phyloP scores from a whole-genome alignment of 2,329 filamentous ascomycete species.

The Harringtonia aguacate region DNA sequence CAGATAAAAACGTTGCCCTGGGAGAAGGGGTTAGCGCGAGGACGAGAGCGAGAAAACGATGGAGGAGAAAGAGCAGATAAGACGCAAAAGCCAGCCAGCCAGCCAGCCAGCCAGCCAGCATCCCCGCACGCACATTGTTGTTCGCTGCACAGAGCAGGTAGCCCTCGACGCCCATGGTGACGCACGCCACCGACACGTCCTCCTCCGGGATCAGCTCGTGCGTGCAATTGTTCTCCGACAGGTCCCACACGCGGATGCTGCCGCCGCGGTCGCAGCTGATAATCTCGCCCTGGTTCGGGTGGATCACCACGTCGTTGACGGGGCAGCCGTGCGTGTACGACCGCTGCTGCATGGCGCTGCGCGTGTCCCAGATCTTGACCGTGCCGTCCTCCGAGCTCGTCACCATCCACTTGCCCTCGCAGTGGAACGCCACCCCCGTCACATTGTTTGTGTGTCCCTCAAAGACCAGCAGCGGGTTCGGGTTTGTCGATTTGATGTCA shows the following conservation, averaged over 20 bases:
- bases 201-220: slow-evolving; percentile 95
- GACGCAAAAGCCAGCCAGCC: too few relatives aligned
- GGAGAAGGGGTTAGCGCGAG: neutral
- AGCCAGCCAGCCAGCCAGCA: too few relatives aligned
- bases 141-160: slow-evolving; percentile 89
- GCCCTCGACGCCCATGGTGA: slow-evolving; percentile 92
- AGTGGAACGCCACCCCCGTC: slow-evolving; percentile 94
- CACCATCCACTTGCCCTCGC: slow-evolving; percentile 99
- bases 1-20: slow-evolving; percentile 97
- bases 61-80: too few relatives aligned
- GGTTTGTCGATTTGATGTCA: slow-evolving; percentile 97
- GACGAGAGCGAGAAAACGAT: too few relatives aligned
- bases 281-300: slow-evolving; percentile 96
- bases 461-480: slow-evolving; percentile 83
- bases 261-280: slow-evolving; percentile 92
- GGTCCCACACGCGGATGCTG: slow-evolving; percentile 90
- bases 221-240: slow-evolving; percentile 93
- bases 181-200: slow-evolving; percentile 84
- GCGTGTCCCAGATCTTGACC: slow-evolving; percentile 94
- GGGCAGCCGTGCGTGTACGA: slow-evolving; percentile 85
- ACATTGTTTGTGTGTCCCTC: slow-evolving; percentile 95
- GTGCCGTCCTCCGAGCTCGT: slow-evolving; percentile 94
- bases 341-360: slow-evolving; percentile 74
- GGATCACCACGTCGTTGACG: slow-evolving; percentile 98
- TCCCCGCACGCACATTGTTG: slow-evolving; percentile 64